Evolutionary conservation across 2,329 filamentous ascomycete species (phyloP).

Genomic region (Stachybotrys chartarum): DNA sequence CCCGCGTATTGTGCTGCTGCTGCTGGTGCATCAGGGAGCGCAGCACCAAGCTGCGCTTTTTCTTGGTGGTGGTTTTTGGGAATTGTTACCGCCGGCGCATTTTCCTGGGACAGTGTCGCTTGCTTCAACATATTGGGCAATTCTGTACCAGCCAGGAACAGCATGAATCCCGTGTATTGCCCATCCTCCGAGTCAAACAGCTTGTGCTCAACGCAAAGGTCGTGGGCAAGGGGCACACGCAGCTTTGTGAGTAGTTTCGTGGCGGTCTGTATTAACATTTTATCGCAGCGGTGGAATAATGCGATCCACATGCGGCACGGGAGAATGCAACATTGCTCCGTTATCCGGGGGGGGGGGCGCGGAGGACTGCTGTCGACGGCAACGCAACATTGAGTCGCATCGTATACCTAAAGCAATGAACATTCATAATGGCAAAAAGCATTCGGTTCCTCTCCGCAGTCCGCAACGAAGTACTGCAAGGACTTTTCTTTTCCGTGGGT

Average conservation of each 20-base stretch:
- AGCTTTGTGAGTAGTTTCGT: not conserved
- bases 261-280: not conserved
- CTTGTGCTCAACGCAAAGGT: too few relatives aligned
- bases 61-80: not conserved
- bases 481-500: too few relatives aligned
- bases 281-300: not conserved
- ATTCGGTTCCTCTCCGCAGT: too few relatives aligned
- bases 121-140: not conserved
- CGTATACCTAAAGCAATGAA: too few relatives aligned
- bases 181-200: too few relatives aligned
- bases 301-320: not conserved
- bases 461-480: too few relatives aligned
- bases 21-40: not conserved
- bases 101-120: not conserved
- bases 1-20: not conserved
- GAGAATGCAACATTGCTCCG: not conserved
- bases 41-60: not conserved
- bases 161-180: too few relatives aligned
- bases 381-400: too few relatives aligned
- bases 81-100: not conserved
- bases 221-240: too few relatives aligned
- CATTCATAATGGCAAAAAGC: too few relatives aligned
- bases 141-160: too few relatives aligned
- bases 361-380: not conserved
- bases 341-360: not conserved